Evolutionary conservation across 2,329 filamentous ascomycete species (phyloP), one percentile per base, ranked within the genome.

Genomic region (Cladosporium phlei): DNA sequence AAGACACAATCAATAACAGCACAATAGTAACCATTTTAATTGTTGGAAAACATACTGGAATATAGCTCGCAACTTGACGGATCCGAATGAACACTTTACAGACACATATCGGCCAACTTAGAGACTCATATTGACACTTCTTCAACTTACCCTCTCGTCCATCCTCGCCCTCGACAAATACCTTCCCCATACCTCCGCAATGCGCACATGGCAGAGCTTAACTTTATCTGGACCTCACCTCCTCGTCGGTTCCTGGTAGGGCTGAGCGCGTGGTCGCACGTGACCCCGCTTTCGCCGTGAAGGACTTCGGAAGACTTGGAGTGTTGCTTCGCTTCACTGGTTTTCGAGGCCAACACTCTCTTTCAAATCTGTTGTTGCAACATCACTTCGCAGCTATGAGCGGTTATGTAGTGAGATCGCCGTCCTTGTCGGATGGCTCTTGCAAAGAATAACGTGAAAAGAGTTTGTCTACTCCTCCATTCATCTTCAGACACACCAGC

Each of bases 181-280:
- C 32, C 42, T 32, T 48, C 46, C 37, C 46, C 46, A 30, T 30
- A 39, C 25, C 28, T 34, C 45, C 20, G 17, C 46, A n/a, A n/a
- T n/a, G 11, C 24, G 24, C 46, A 37, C 46, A 48, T 48, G 37
- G 29, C 30, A 37, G 19, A 29, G 16, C 11, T 37, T 48, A 35
- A 48, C 38, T 38, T 48, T 48, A 48, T 43, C 16, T 37, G 29
- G 30, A 48, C 46, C 30, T 48, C 46, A 24, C 33, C 38, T 32
- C 12, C 30, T 16, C 19, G 25, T 29, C 38, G 38, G 42, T 45
- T 19, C 42, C 42, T 45, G 33, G 32, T 22, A 45, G 42, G 42
- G 42, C 42, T 45, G 42, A 45, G 16, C 3, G 5, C 6, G 3
- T 12, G 37, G n/a, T 19, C 14, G 19, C 42, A 45, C 32, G 42